Conservation (phyloP, 768 basidiomycete genomes). For the Collybia sp. region DNA sequence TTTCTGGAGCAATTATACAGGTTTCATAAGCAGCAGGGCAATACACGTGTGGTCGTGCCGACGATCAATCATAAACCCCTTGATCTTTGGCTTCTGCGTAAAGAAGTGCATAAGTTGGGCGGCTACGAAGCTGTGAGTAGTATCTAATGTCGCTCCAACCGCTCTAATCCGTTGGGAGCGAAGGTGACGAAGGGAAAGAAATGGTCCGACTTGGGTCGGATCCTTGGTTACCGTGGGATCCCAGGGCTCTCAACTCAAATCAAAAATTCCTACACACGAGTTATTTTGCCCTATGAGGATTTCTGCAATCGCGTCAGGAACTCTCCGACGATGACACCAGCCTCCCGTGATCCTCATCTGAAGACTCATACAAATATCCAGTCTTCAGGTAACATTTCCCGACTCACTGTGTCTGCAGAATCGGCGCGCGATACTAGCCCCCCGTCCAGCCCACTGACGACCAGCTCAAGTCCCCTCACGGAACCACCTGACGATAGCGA, state of each 20-base stretch:
- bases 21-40: conserved; percentile 95
- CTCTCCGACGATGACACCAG: conserved; percentile 47
- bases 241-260: conserved; percentile 84
- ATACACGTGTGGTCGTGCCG: conserved; percentile 86
- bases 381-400: conserved; percentile 31
- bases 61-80: conserved; percentile 90
- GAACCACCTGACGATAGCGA: conserved; percentile 80
- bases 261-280: conserved; percentile 83
- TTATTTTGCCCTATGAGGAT: conserved; percentile 95
- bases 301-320: conserved; percentile 76
- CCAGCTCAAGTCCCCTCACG: conserved; percentile 72
- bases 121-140: conserved; percentile 77
- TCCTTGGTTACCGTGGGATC: conserved; percentile 78
- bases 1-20: conserved; percentile 96
- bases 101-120: conserved; percentile 86
- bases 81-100: conserved; percentile 90
- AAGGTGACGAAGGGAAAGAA: conserved; percentile 82
- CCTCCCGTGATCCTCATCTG: conserved; percentile 40
- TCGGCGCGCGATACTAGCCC: conserved; percentile 47
- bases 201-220: conserved; percentile 84
- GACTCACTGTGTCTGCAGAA: conserved; percentile 29
- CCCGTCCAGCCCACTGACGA: conserved; percentile 73
- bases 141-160: conserved; percentile 8
- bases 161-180: background rate
- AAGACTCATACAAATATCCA: conserved; percentile 53